A percentile compares a stretch with the other conserved stretches of the same genome.
Evolutionary conservation across 805 yeast genomes (phyloP).

Genomic region (Hanseniaspora pseudoguilliermondii): DNA sequence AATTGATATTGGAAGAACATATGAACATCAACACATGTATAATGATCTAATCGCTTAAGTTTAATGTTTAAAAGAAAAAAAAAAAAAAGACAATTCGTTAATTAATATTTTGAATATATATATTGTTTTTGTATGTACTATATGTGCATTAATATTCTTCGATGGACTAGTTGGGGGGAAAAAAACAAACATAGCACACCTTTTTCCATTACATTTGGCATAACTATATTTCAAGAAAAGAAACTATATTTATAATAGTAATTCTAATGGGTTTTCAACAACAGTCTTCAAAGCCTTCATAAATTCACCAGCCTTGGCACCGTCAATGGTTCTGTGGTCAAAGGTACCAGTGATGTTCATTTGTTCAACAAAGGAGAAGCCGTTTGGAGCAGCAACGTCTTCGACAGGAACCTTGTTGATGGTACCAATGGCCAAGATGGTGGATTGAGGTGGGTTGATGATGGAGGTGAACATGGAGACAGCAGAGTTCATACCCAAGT

Average conservation of each 20-base stretch:
- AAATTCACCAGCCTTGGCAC: slow-evolving; percentile 96
- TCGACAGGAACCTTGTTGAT: slow-evolving; percentile 85
- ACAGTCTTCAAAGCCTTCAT: slow-evolving; percentile 83
- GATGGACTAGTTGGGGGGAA: not conserved
- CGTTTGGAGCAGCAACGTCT: slow-evolving; percentile 79
- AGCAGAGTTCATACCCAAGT: slow-evolving; percentile 97
- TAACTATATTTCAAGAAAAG: not conserved
- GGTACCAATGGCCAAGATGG: slow-evolving; percentile 90
- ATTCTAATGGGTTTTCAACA: slow-evolving; percentile 90
- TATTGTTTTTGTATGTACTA: not conserved
- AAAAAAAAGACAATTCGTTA: not conserved
- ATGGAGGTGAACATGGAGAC: slow-evolving; percentile 88
- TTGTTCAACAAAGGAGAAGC: slow-evolving; percentile 83
- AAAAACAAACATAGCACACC: not conserved
- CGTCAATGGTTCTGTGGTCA: slow-evolving; percentile 95
- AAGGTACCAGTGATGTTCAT: slow-evolving; percentile 91
- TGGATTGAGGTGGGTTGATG: slow-evolving; percentile 93
- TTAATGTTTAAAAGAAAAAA: not conserved
- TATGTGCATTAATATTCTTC: not conserved
- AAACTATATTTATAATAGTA: slow-evolving; percentile 48
- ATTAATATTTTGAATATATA: slow-evolving; percentile 1
- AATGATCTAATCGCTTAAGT: not conserved
- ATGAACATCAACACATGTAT: too few relatives aligned
- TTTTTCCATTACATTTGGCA: not conserved
- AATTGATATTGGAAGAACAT: too few relatives aligned